Evolutionary conservation across 176 grass and related monocot species (phyloP).

Genomic region (sorghum (Sorghum bicolor)): DNA sequence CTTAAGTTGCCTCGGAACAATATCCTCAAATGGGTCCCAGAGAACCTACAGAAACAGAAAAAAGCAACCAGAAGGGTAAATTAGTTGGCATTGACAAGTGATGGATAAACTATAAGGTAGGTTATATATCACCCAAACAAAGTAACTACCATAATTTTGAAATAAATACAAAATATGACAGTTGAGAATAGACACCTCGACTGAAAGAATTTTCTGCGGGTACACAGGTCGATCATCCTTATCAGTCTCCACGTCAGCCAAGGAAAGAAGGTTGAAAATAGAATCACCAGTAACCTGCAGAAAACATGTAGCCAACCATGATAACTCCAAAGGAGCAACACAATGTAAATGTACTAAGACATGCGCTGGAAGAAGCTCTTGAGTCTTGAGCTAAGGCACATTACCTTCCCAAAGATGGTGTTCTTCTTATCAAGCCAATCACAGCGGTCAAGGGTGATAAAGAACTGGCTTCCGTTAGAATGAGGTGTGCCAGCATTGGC

Average conservation of each 20-base stretch:
- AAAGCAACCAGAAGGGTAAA: background rate
- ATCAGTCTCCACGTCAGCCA: constrained; percentile 87
- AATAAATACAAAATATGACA: background rate
- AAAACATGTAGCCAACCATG: background rate
- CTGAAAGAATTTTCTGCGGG: constrained; percentile 81
- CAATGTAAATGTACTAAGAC: constrained; percentile 3
- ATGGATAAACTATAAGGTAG: background rate
- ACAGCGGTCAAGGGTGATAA: constrained; percentile 75
- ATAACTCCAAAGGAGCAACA: background rate
- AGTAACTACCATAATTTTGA: constrained; percentile 11
- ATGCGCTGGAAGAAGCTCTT: background rate
- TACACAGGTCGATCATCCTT: constrained; percentile 87
- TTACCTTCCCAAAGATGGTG: constrained; percentile 93
- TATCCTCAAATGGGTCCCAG: constrained; percentile 99
- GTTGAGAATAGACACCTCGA: constrained; percentile 58
- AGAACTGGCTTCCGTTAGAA: constrained; percentile 95
- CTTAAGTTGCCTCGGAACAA: constrained; percentile 69
- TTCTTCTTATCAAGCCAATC: constrained; percentile 95
- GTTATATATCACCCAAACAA: background rate
- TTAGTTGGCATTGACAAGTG: background rate
- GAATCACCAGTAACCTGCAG: constrained; percentile 94
- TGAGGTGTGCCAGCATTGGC: constrained; percentile 89
- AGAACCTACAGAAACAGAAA: constrained; percentile 59
- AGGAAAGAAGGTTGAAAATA: constrained; percentile 78
- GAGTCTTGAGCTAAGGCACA: background rate